Conservation (phyloP, 176 grass and related monocot genomes). For the Avena sativa region DNA sequence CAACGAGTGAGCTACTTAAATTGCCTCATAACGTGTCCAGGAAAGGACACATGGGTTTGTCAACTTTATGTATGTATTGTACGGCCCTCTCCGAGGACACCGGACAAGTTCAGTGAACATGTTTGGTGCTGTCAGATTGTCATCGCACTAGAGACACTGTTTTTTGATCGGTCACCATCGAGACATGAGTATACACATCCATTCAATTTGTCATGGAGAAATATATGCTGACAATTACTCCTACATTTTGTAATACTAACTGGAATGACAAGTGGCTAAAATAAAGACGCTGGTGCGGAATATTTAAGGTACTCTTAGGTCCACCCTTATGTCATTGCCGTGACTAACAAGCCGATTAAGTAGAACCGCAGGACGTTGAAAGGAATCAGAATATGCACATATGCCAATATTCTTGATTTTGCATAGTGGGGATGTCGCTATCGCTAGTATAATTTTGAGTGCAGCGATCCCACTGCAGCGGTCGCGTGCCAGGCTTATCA, state of each 20-base stretch:
- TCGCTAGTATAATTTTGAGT: no score
- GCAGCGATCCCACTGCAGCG: no score
- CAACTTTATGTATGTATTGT: no score
- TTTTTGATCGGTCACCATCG: background rate
- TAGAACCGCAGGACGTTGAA: background rate
- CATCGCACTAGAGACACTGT: background rate
- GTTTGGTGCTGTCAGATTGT: background rate
- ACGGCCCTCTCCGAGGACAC: no score
- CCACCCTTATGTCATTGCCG: background rate
- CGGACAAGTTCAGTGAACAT: background rate
- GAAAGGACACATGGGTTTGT: no score
- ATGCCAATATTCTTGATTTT: background rate
- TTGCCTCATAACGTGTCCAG: no score
- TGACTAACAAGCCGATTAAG: background rate
- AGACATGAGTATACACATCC: background rate
- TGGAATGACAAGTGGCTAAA: background rate
- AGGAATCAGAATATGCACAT: constrained; percentile 16
- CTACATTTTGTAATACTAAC: background rate
- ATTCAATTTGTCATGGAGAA: background rate
- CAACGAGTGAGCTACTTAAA: no score
- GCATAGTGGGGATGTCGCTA: background rate
- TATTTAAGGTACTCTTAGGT: constrained; percentile 3
- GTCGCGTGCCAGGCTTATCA: no score
- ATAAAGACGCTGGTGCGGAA: background rate
- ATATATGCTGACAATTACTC: background rate